Evolutionary conservation across 176 grass and related monocot genomes (phyloP), one percentile per base, ranked within the genome.

Genomic region (Rhipidocladum racemiflorum): DNA sequence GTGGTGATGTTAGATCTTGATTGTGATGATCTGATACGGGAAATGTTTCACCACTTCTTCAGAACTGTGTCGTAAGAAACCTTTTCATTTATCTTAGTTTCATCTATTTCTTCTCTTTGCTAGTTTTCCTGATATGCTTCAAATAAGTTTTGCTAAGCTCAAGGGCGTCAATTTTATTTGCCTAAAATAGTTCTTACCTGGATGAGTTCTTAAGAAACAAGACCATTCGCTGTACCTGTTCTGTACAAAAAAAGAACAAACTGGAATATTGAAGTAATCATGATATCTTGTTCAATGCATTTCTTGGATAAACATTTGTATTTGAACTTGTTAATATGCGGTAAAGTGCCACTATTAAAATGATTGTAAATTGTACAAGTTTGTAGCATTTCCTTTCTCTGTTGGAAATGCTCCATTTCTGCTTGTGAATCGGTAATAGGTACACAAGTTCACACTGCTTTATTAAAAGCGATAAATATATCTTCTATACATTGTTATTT

Each of bases 1-100:
- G 93, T 99, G 68, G 85, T 99, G 53, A 99, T 99, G 97, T 85
- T 99, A 48, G 97, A 99, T 68, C 91, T 99, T 48, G 97, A 96
- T 70, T 94, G 93, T 32, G 93, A 96, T 74, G 89, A 93, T 77
- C 61, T 96, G 20, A 96, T 99, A 70, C 51, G 53, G 20, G 80
- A 96, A 23, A 99, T 99, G 97, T 99, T 99, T 81, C 59, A 61
- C 5, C 82, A 93, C 83, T 96, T 99, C 66, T 53, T 94, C 45
- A 89, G 68, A 81, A 88, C 85, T 71, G 81, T 96, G 77, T 87
- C 80, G 97, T 99, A 93, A 88, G 70, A 46, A 65, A 60, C 16
- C 59, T 74, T 28, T 46, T 50, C 0, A 53, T 70, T 10, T 53
- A 27, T 54, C 44, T 69, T 46, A 61, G 8, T 44, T 89, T 81